Base-by-base conservation (phyloP, 2,329 filamentous ascomycete genomes). In the Epichloe baconii region DNA sequence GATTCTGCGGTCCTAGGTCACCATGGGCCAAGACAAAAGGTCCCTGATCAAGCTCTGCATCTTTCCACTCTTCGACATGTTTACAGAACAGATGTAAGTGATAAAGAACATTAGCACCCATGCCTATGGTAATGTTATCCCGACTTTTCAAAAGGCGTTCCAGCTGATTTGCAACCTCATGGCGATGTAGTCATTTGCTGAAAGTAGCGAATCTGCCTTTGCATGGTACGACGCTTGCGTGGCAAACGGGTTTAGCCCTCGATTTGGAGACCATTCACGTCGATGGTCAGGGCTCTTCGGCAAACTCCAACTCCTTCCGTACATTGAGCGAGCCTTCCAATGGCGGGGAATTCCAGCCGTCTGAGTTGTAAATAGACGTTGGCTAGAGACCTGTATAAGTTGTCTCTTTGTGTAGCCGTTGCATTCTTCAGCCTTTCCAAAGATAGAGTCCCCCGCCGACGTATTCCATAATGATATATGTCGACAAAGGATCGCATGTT, bases 291-390 rank as follows among this genome's bases (percentile, higher is more conserved):
- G 34, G 51, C 38, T 17, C 36, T 35, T 23, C 47, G 51, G 10
- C 26, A 12, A 23, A 56, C 54, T 17, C 53, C 23, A 34, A 49
- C 17, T 4, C 23, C 45, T 17, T 45, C 37, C n/a, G 48, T 1
- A 31, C 10, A 19, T 3, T 34, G 17, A 1, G 36, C 36, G 15
- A 56, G 36, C n/a, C 55, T 45, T 15, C 55, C 55, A 15, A 55
- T 55, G 14, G 51, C 36, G 5, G 51, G 49, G 35, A 56, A 56
- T n/a, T 49, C 49, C 8, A 54, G 50, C 12, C 51, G 45, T n/a
- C 54, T 47, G n/a, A 56, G 52, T 26, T 56, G 51, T n/a, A 54
- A 46, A 37, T 52, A 53, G n/a, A 56, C 49, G 34, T 53, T 45
- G 23, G 53, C 53, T 14, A 56, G 51, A 19, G 55, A 56, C 2